These are phyloP conservation scores for Fusarium setosum DNA, from an alignment of 2,329 filamentous ascomycete genomes.

Conservation along the genomic window DNA sequence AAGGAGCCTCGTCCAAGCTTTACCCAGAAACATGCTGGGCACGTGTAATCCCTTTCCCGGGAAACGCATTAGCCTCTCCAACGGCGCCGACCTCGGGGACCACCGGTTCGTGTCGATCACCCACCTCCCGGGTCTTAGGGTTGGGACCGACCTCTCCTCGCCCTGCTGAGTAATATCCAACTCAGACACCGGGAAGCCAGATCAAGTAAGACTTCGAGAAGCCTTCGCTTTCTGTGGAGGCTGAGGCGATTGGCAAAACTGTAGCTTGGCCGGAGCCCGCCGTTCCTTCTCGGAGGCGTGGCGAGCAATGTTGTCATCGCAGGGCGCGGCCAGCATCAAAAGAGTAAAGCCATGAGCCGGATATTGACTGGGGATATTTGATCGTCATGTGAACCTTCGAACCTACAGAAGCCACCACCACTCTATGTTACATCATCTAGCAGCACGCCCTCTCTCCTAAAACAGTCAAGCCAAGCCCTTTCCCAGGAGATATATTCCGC, in stretches of 20 bases:
- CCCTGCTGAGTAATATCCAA: constrained; percentile 27
- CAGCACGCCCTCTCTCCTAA: constrained; percentile 9
- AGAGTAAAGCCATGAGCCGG: not conserved
- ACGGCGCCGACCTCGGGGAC: constrained; percentile 15
- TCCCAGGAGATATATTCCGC: constrained; percentile 27
- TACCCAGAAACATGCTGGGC: not conserved
- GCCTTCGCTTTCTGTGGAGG: not conserved
- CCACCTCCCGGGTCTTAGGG: not conserved
- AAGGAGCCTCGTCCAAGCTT: not conserved
- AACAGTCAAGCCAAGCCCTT: constrained; percentile 13
- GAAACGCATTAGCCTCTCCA: constrained; percentile 17
- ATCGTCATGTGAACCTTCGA: constrained; percentile 3
- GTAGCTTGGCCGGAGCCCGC: constrained; percentile 2
- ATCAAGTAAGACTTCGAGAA: constrained; percentile 26
- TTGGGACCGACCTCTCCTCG: not conserved
- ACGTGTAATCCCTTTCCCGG: constrained; percentile 11
- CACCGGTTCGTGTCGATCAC: constrained; percentile 12
- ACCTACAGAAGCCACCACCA: not conserved
- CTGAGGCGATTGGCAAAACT: not conserved
- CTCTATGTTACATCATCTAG: constrained; percentile 20
- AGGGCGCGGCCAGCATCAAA: not conserved
- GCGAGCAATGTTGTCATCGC: constrained; percentile 4
- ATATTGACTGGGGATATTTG: constrained; percentile 12
- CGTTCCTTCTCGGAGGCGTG: constrained; percentile 15
- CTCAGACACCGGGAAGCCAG: constrained; percentile 8